phyloP scores from a whole-genome alignment of 257 asterid species.

The Ajuga chamaepitys region DNA sequence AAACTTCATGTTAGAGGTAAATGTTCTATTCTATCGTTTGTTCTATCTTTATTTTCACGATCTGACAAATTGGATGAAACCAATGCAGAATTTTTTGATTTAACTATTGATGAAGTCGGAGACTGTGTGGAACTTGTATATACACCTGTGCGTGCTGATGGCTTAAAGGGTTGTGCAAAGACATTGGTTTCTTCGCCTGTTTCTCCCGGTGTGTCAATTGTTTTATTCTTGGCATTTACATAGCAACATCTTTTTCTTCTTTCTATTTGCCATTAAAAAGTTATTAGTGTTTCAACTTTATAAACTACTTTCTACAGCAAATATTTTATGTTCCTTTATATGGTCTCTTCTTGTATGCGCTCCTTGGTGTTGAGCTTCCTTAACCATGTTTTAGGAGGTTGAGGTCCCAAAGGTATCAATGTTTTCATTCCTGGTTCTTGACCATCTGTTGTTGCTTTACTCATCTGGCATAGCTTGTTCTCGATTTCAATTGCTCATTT shows the following conservation, averaged over 20 bases:
- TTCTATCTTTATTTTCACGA: background rate
- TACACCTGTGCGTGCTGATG: constrained; percentile 85
- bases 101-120: constrained; percentile 68
- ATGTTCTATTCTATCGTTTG: background rate
- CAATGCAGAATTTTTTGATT: constrained; percentile 65
- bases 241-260: background rate
- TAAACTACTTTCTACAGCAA: background rate
- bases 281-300: background rate
- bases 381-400: background rate
- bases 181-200: constrained; percentile 55
- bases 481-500: background rate
- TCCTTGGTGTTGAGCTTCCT: background rate
- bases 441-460: background rate
- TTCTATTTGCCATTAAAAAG: background rate
- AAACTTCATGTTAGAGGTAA: constrained; percentile 60
- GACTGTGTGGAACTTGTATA: constrained; percentile 60
- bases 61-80: constrained; percentile 15
- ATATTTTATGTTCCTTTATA: background rate
- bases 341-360: background rate
- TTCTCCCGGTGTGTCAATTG: constrained; percentile 59
- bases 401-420: background rate
- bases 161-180: constrained; percentile 54
- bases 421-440: background rate
- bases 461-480: constrained; percentile 1
- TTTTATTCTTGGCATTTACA: background rate